Conservation (phyloP, 768 basidiomycete species). For the Leccinellum luteum region DNA sequence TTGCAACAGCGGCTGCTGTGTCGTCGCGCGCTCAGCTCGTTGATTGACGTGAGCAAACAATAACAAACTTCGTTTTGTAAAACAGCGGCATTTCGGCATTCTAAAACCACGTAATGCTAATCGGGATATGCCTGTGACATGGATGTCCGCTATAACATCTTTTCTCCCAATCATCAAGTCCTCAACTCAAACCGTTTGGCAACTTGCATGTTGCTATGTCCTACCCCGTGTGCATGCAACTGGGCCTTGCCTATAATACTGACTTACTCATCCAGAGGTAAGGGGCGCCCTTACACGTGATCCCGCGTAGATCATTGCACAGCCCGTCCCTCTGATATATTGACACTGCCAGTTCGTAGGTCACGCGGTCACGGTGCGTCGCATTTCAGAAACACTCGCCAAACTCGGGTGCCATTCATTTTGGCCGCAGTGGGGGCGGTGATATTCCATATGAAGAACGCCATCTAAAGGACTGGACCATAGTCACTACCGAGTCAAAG, state of each 20-base stretch:
- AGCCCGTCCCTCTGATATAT: not conserved
- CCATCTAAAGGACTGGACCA: not conserved
- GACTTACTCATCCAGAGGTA: not conserved
- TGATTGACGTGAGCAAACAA: constrained; percentile 2
- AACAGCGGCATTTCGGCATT: constrained; percentile 3
- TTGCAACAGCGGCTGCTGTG: not conserved
- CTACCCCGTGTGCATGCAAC: not conserved
- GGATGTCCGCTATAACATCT: no score
- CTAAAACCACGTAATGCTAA: not conserved
- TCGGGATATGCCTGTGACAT: no score
- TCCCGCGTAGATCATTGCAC: not conserved
- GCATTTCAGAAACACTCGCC: not conserved
- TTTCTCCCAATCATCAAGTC: no score
- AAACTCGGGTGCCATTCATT: not conserved
- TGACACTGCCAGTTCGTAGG: not conserved
- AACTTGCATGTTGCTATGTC: not conserved
- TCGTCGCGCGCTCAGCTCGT: not conserved
- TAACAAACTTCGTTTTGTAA: not conserved
- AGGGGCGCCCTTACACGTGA: not conserved
- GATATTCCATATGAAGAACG: not conserved
- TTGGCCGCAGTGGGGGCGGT: not conserved
- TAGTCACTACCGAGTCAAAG: not conserved
- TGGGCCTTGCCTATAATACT: not conserved
- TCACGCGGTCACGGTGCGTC: not conserved
- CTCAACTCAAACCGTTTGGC: not conserved